Percentiles rank a stretch among this genome's conserved stretches.
These are phyloP conservation scores for Collybia sordida DNA, from an alignment of 768 basidiomycete genomes.

Conservation along the genomic window DNA sequence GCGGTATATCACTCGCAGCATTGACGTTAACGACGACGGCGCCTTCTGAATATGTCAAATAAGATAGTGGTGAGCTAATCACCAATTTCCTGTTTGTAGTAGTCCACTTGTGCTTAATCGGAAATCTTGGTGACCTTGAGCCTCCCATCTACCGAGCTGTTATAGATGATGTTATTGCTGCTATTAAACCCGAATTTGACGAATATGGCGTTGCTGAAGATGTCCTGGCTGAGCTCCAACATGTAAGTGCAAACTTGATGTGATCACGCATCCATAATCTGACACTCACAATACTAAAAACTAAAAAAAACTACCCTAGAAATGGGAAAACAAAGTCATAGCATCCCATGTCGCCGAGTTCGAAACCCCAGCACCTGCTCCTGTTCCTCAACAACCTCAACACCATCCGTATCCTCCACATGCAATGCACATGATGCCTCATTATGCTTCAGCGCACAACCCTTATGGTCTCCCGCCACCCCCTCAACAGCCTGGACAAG, in stretches of 20 bases:
- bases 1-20: conserved; percentile 33
- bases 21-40: conserved; percentile 24
- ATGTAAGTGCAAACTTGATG: conserved; percentile 53
- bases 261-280: conserved; percentile 3
- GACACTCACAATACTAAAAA: conserved; percentile 12
- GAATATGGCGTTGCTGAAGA: conserved; percentile 94
- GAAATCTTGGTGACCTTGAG: conserved; percentile 56
- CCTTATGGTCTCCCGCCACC: conserved; percentile 59
- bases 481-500: conserved; percentile 36
- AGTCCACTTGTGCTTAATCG: conserved; percentile 56
- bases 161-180: conserved; percentile 92
- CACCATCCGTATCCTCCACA: conserved; percentile 60
- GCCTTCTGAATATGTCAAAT: conserved; percentile 74
- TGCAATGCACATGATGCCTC: conserved; percentile 59
- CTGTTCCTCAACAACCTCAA: conserved; percentile 44
- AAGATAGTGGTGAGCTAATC: conserved; percentile 96
- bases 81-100: conserved; percentile 56
- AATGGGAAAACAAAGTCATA: conserved; percentile 95
- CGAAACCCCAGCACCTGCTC: conserved; percentile 48
- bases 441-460: conserved; percentile 25
- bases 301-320: conserved; percentile 49
- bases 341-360: conserved; percentile 96
- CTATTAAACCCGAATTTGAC: conserved; percentile 93
- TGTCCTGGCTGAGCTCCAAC: conserved; percentile 84
- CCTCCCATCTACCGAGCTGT: conserved; percentile 88